Evolutionary conservation across 108 stramenopile species (phyloP).

Genomic region (Cyclotella choctawhatcheeana): DNA sequence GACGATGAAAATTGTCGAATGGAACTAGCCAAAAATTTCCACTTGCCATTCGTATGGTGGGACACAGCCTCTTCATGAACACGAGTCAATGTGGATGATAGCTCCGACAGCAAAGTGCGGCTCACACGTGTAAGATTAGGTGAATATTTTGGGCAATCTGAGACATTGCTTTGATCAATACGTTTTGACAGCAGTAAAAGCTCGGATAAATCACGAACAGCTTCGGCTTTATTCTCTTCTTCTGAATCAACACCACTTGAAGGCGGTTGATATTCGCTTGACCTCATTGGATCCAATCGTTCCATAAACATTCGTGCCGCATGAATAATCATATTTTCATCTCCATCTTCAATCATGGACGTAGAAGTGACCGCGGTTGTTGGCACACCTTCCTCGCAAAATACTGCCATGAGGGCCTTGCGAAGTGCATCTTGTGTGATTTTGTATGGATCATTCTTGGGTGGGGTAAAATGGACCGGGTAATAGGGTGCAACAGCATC

Average conservation of each 20-base stretch:
- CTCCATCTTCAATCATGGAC: conserved; percentile 9
- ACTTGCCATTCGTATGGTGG: conserved; percentile 14
- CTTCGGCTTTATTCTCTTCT: conserved; percentile 66
- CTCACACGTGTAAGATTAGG: conserved; percentile 32
- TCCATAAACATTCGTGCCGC: conserved; percentile 74
- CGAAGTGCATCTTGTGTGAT: conserved; percentile 76
- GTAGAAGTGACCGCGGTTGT: conserved; percentile 14
- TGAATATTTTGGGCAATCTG: not conserved
- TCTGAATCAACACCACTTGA: conserved; percentile 54
- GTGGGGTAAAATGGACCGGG: conserved; percentile 87
- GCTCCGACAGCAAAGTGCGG: conserved; percentile 36
- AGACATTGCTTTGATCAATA: not conserved
- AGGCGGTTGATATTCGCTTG: conserved; percentile 42
- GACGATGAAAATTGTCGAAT: conserved; percentile 68
- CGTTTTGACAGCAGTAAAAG: conserved; percentile 46
- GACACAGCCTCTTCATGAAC: conserved; percentile 53
- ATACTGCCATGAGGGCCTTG: conserved; percentile 61
- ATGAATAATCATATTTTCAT: conserved; percentile 63
- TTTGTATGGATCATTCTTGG: conserved; percentile 81
- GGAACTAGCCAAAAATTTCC: conserved; percentile 60
- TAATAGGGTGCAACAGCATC: conserved; percentile 89
- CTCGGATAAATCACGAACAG: conserved; percentile 60
- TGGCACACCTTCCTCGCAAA: conserved; percentile 57
- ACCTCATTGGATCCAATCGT: conserved; percentile 58
- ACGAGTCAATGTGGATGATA: conserved; percentile 42